A percentile compares a stretch with the other conserved stretches of the same genome.
Evolutionary conservation across 257 asterid genomes (phyloP).

Genomic region (Oldenlandia corymbosa): DNA sequence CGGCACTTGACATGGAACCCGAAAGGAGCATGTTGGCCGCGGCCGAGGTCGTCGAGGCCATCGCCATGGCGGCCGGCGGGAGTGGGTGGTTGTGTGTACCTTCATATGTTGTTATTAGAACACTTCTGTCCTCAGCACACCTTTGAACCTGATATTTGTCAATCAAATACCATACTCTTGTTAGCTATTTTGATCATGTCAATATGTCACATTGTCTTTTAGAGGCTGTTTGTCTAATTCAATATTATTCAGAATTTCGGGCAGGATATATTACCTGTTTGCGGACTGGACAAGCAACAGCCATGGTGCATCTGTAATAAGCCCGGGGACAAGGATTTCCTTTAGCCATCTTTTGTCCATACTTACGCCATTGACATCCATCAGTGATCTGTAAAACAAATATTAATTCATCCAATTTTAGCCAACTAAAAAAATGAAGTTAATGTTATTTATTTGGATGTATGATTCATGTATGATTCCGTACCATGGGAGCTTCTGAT

Average conservation of each 20-base stretch:
- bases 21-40: constrained; percentile 93
- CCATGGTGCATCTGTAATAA: constrained; percentile 91
- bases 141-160: constrained; percentile 69
- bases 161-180: not conserved
- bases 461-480: no score
- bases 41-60: constrained; percentile 94
- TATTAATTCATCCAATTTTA: not conserved
- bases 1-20: constrained; percentile 84
- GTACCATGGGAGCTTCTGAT: constrained; percentile 74
- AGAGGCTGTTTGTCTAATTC: no score
- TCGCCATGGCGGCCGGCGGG: constrained; percentile 96
- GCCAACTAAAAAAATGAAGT: no score
- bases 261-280: constrained; percentile 47
- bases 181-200: not conserved
- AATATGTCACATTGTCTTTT: no score
- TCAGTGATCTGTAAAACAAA: constrained; percentile 55
- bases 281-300: constrained; percentile 93
- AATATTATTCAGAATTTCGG: no score
- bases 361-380: constrained; percentile 98
- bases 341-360: constrained; percentile 95
- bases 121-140: constrained; percentile 71
- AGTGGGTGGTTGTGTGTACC: constrained; percentile 91
- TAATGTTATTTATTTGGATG: not conserved
- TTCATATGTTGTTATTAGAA: constrained; percentile 83
- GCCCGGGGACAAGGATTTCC: constrained; percentile 98